Base-by-base conservation (phyloP, 331 rosid genomes). In the Cydonia oblonga region DNA sequence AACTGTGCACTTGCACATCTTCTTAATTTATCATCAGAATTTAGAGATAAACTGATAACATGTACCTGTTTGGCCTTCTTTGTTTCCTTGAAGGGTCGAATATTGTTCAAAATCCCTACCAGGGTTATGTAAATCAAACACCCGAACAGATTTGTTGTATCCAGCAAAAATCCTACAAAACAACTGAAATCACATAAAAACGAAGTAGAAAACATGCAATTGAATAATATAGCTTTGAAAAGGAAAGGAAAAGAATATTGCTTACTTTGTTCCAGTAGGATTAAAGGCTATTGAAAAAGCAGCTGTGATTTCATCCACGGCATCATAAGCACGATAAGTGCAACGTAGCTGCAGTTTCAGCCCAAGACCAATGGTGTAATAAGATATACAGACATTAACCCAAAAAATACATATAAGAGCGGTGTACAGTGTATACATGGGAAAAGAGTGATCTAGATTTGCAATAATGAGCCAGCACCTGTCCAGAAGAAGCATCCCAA, bases 291-390 rank as follows among this genome's bases (percentile, higher is more conserved):
- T 78, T 53, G 98, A 93, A 80, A 89, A 93, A 5, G 98, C 98
- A 74, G 97, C 87, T 29, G 92, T 78, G 38, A 93, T 91, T 84
- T 93, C 98, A 75, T 91, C 98, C 96, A 93, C 89, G 11, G 90
- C 92, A 83, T 93, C 98, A 80, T 91, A 93, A 60, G 98, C 98
- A 57, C 97, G 90, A 75, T 91, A 93, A 9, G 98, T 91, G 73
- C 98, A 91, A 7, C 98, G 98, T 56, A 91, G 78, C 98, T 93
- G 86, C 85, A 85, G 79, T 76, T 74, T 81, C 35, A 79, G 77
- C 46, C 66, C 72, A 56, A 49, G 3, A 32, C 46, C 46, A 60
- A 66, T 8, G 33, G 19, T 79, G 42, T 65, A 76, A 74, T 42
- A 66, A 54, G 22, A 33, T 35, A 75, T 71, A 74, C 26, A 65